phyloP scores from a whole-genome alignment of 2,329 filamentous ascomycete genomes.

The Sphaceloma murrayae region DNA sequence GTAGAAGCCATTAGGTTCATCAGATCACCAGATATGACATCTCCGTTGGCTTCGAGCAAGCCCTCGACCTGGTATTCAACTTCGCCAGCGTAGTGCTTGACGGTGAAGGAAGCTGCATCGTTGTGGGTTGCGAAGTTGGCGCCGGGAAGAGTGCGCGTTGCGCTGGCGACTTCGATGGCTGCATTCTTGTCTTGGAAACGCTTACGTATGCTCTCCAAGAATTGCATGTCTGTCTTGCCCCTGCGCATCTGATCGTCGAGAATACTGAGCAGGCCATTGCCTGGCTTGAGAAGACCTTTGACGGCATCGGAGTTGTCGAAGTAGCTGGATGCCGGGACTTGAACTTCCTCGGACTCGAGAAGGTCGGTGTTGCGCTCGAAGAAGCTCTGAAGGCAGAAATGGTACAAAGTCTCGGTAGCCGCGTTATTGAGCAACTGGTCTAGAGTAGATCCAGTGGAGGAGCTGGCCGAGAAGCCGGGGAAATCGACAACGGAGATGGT shows the following conservation, averaged over 20 bases:
- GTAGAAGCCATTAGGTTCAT: slow-evolving; percentile 87
- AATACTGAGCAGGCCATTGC: slow-evolving; percentile 87
- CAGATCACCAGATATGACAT: slow-evolving; percentile 88
- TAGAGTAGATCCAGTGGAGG: slow-evolving; percentile 71
- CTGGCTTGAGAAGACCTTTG: slow-evolving; percentile 79
- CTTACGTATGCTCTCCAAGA: slow-evolving; percentile 82
- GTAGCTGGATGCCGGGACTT: slow-evolving; percentile 83
- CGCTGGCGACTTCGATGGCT: slow-evolving; percentile 68
- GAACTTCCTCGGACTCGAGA: slow-evolving; percentile 87
- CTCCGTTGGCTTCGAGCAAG: slow-evolving; percentile 88
- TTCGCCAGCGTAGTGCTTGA: slow-evolving; percentile 93
- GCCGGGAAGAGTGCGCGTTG: slow-evolving; percentile 68
- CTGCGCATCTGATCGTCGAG: slow-evolving; percentile 91
- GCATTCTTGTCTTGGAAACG: slow-evolving; percentile 92
- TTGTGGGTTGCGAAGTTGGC: slow-evolving; percentile 87
- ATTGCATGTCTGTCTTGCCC: slow-evolving; percentile 77
- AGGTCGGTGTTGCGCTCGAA: slow-evolving; percentile 91
- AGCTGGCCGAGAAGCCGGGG: slow-evolving; percentile 80
- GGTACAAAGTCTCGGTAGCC: slow-evolving; percentile 83
- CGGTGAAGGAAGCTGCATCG: slow-evolving; percentile 68
- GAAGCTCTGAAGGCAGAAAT: slow-evolving; percentile 88
- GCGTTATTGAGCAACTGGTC: slow-evolving; percentile 94
- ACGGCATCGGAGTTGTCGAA: slow-evolving; percentile 97
- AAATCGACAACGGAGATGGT: slow-evolving; percentile 95
- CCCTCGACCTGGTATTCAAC: slow-evolving; percentile 86